These are phyloP conservation scores for Marvania coccoides DNA, from an alignment of 139 green algal genomes.

Conservation along the genomic window DNA sequence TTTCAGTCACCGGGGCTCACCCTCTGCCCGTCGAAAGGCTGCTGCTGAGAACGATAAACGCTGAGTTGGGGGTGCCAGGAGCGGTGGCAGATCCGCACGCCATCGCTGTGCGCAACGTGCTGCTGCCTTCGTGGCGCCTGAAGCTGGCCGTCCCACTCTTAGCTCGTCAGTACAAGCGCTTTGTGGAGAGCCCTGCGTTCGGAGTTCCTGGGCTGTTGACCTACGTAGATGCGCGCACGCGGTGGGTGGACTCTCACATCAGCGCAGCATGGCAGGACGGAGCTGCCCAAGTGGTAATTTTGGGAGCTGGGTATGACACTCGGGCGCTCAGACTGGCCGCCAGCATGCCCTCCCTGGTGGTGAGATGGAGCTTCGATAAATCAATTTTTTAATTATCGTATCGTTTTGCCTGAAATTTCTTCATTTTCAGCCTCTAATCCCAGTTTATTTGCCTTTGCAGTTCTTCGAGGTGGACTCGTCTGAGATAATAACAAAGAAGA, in stretches of 20 bases:
- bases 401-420: too few species aligned
- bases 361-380: too few species aligned
- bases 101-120: not conserved
- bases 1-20: not conserved
- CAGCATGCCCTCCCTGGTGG: not conserved
- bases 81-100: not conserved
- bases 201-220: constrained; percentile 8
- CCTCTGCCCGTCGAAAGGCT: not conserved
- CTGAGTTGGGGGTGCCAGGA: not conserved
- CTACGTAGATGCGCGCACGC: not conserved
- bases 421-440: too few species aligned
- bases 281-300: constrained; percentile 13
- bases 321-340: not conserved
- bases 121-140: not conserved
- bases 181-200: constrained; percentile 6
- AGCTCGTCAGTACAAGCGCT: not conserved
- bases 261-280: not conserved
- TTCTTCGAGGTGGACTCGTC: constrained; percentile 18
- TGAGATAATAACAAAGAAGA: constrained; percentile 3
- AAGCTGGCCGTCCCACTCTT: not conserved
- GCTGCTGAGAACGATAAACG: constrained; percentile 9
- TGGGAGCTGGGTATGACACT: not conserved
- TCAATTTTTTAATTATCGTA: too few species aligned
- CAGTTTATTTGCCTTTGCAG: not conserved
- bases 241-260: constrained; percentile 2